A percentile compares a stretch with the other conserved stretches of the same genome.
phyloP scores from a whole-genome alignment of 75 land plant genomes.

The Adiantum capillusveneris region DNA sequence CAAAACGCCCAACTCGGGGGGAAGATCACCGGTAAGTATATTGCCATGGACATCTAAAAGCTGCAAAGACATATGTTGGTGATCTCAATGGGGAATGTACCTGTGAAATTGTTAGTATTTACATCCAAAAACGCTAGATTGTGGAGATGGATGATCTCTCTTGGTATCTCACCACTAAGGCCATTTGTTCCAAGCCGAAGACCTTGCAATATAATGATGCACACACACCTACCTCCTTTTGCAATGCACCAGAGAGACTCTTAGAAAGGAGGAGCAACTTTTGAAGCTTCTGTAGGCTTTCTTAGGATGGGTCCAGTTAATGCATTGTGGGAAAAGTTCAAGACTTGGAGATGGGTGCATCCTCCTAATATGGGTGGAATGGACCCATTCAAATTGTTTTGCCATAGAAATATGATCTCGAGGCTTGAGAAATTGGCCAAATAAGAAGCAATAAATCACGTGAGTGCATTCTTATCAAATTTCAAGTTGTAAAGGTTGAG shows the following conservation, averaged over 20 bases:
- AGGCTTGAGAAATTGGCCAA: slow-evolving; percentile 34
- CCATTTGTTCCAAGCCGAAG: slow-evolving; percentile 73
- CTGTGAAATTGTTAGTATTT: slow-evolving; percentile 58
- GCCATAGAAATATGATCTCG: slow-evolving; percentile 40
- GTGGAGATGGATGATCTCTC: slow-evolving; percentile 56
- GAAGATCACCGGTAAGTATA: slow-evolving; percentile 52
- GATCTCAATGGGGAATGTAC: slow-evolving; percentile 48
- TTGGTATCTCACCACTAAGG: slow-evolving; percentile 63
- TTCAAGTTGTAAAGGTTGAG: slow-evolving; percentile 55
- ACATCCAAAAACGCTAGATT: slow-evolving; percentile 72
- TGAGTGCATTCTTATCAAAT: slow-evolving; percentile 52
- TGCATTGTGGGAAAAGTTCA: slow-evolving; percentile 44
- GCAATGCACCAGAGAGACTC: slow-evolving; percentile 43
- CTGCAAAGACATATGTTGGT: slow-evolving; percentile 48
- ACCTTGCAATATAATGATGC: slow-evolving; percentile 49
- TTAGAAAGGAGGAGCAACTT: slow-evolving; percentile 67
- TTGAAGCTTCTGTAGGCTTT: slow-evolving; percentile 52
- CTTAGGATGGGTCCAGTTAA: slow-evolving; percentile 57
- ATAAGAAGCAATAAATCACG: slow-evolving; percentile 49
- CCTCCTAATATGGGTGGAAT: slow-evolving; percentile 25
- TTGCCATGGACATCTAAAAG: slow-evolving; percentile 72
- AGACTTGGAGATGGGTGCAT: slow-evolving; percentile 30
- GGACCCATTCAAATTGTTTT: slow-evolving; percentile 55
- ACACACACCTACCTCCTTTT: slow-evolving; percentile 43
- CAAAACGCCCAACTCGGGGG: slow-evolving; percentile 44